These are phyloP conservation scores for Otatea glauca DNA, from an alignment of 176 grass and related monocot species.

Conservation along the genomic window DNA sequence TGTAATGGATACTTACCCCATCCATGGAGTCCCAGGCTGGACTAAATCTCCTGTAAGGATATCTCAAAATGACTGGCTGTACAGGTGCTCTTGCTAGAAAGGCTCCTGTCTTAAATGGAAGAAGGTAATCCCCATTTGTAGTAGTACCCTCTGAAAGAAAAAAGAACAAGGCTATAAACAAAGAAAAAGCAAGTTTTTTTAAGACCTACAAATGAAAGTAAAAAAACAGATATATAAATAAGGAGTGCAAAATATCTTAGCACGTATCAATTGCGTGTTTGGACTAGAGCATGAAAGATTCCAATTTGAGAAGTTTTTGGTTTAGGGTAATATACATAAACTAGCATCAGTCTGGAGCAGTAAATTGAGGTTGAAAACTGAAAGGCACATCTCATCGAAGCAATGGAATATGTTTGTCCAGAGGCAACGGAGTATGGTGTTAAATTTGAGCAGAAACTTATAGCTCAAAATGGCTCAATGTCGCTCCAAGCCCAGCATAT, in stretches of 20 bases:
- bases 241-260: background rate
- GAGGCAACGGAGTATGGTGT: background rate
- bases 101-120: slow-evolving; percentile 93
- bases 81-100: slow-evolving; percentile 87
- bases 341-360: background rate
- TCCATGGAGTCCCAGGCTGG: slow-evolving; percentile 96
- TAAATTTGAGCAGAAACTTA: background rate
- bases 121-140: slow-evolving; percentile 92
- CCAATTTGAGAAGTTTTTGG: background rate
- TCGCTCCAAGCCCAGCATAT: slow-evolving; percentile 1
- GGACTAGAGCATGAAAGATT: background rate
- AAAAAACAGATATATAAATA: background rate
- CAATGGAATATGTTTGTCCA: slow-evolving; percentile 11
- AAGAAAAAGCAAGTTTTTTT: slow-evolving; percentile 9
- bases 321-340: background rate
- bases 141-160: slow-evolving; percentile 89
- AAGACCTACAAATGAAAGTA: background rate
- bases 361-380: slow-evolving; percentile 18
- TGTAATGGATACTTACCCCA: slow-evolving; percentile 61
- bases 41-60: slow-evolving; percentile 89
- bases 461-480: background rate
- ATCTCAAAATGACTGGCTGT: slow-evolving; percentile 86
- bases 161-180: background rate
- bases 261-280: background rate
- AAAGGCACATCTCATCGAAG: background rate